phyloP scores from a whole-genome alignment of 1,284 basidiomycete species.

The Sporisorium reilianum region DNA sequence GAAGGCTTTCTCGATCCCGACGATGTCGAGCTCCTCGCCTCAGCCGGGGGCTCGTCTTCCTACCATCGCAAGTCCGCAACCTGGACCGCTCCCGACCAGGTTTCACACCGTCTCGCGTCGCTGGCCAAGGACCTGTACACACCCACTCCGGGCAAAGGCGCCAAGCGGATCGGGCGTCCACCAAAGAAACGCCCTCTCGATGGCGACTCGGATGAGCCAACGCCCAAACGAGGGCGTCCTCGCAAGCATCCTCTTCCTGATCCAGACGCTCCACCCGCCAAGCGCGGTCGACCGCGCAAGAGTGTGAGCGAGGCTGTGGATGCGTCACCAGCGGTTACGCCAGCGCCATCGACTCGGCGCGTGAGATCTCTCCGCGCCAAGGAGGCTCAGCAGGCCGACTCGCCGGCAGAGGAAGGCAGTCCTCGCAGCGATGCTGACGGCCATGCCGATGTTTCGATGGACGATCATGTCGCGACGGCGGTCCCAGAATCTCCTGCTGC shows the following conservation, averaged over 20 bases:
- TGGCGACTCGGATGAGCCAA: constrained; percentile 3
- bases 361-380: background rate
- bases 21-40: constrained; percentile 25
- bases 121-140: constrained; percentile 27
- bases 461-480: background rate
- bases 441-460: background rate
- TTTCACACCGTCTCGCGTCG: background rate
- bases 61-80: constrained; percentile 20
- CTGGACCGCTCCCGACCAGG: constrained; percentile 19
- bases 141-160: constrained; percentile 12
- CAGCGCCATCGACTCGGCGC: constrained; percentile 3
- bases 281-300: constrained; percentile 28
- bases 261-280: constrained; percentile 8
- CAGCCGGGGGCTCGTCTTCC: constrained; percentile 30
- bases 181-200: constrained; percentile 20
- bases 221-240: constrained; percentile 21
- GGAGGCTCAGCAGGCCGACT: background rate
- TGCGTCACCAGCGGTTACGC: constrained; percentile 1
- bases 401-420: background rate
- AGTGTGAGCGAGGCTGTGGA: constrained; percentile 5
- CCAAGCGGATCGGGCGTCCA: constrained; percentile 16
- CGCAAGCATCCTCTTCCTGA: constrained; percentile 10
- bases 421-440: background rate
- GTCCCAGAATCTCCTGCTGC: constrained; percentile 27
- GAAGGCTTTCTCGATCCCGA: constrained; percentile 35